Conservation (phyloP, 2,329 filamentous ascomycete genomes). For the Coleophoma crateriformis region DNA sequence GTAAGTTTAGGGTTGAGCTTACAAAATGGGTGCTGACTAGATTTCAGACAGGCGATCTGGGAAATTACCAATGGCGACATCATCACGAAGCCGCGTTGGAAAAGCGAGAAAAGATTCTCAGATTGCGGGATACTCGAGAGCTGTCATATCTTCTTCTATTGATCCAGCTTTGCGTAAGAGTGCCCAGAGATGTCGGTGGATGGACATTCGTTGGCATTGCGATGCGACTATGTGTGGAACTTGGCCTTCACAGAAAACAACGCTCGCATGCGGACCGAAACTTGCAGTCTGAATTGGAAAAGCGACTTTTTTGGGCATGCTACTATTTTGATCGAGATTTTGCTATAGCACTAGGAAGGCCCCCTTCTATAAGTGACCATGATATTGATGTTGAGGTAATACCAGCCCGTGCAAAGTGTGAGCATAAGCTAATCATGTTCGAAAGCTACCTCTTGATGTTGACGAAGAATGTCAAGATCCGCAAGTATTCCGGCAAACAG, state of each 20-base stretch:
- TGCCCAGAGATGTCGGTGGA: conserved; percentile 6
- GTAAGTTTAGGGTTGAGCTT: background rate
- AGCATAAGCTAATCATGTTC: no score
- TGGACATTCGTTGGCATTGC: conserved; percentile 32
- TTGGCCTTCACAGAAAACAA: conserved; percentile 39
- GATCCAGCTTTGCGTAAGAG: conserved; percentile 2
- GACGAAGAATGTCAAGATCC: no score
- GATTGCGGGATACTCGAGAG: conserved; percentile 2
- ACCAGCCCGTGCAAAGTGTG: no score
- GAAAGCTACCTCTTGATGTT: no score
- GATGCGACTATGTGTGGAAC: conserved; percentile 45
- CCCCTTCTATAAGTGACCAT: conserved; percentile 40
- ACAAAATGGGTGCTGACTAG: background rate
- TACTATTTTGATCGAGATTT: conserved; percentile 41
- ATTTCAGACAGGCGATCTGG: background rate
- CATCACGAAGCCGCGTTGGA: conserved; percentile 4
- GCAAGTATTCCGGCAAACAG: no score
- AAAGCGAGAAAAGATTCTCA: conserved; percentile 1
- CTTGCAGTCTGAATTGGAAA: conserved; percentile 5
- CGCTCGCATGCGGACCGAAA: background rate
- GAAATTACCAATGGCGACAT: background rate
- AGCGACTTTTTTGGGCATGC: conserved; percentile 42
- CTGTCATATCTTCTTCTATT: conserved; percentile 5
- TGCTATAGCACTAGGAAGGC: conserved; percentile 41
- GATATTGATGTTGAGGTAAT: conserved; percentile 32